Evolutionary conservation across 139 green algal genomes (phyloP), one percentile per base, ranked within the genome.

Genomic region (Axilococcus clingmanii): DNA sequence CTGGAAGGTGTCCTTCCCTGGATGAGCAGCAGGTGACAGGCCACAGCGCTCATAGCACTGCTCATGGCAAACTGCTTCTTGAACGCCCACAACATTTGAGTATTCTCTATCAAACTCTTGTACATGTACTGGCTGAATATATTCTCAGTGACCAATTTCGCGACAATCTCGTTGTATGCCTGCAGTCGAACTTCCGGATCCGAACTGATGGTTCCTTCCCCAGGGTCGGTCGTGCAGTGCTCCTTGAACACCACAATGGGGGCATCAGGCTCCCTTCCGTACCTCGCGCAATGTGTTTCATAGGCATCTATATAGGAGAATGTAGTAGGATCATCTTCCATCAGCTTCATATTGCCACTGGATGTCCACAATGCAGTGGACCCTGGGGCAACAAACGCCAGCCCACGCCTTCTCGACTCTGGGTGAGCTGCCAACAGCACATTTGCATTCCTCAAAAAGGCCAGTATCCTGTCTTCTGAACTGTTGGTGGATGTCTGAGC

Each of bases 111-210:
- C 66, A 97, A 69, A 6, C 69, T 88, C 73, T 98, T 99, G 86
- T 97, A 97, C 57, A 95, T 85, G 62, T 82, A 96, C 80, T 94
- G 85, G 24, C 52, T 80, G 61, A 98, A 93, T 44, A 98, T 74
- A 58, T 92, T 96, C 59, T 97, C 88, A 28, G 52, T 83, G 7
- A 98, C 86, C 20, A 86, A 46, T 25, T 76, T 48, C 27, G 74
- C 57, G 29, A 79, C 63, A 20, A 83, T 59, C 22, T 70, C 55
- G 27, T 55, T 35, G 68, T 85, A 96, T 0, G 85, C 82, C 52
- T 68, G 47, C 46, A n/a, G 37, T 20, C 56, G 44, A 6, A 55
- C 29, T 15, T 56, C 29, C 20, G 16, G 8, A 40, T 52, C 29
- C 7, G 34, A 4, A n/a, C 8, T 12, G 1, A 42, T 57, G 19